A percentile compares a stretch with the other conserved stretches of the same genome.
These are phyloP conservation scores for Pinus tabuliformis DNA, from an alignment of 75 land plant species.

Conservation along the genomic window DNA sequence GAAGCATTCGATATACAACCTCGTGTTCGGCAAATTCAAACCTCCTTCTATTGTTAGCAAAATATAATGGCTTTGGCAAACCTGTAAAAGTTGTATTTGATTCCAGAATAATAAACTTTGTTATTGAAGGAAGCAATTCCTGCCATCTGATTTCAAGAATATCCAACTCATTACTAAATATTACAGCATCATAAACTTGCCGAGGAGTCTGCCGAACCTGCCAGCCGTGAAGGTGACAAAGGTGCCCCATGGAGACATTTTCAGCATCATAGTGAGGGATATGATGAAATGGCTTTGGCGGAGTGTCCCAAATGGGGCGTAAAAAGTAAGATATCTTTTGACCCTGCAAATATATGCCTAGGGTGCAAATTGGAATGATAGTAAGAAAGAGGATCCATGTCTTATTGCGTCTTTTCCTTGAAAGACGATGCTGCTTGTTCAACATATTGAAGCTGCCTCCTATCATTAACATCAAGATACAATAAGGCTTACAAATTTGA, in stretches of 20 bases:
- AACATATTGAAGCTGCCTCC: neutral
- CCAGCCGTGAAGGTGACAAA: slow-evolving; percentile 71
- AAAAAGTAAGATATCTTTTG: slow-evolving; percentile 49
- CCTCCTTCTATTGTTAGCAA: slow-evolving; percentile 33
- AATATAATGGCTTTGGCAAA: slow-evolving; percentile 44
- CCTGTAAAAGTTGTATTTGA: slow-evolving; percentile 72
- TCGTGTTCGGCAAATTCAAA: slow-evolving; percentile 57
- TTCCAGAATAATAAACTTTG: slow-evolving; percentile 57
- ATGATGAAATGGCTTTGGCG: slow-evolving; percentile 44
- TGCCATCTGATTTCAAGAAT: slow-evolving; percentile 57
- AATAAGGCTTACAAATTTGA: too few species aligned
- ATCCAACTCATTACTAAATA: slow-evolving; percentile 73
- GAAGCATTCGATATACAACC: slow-evolving; percentile 10
- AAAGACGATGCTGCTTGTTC: neutral
- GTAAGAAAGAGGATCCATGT: neutral
- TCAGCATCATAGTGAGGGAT: slow-evolving; percentile 61
- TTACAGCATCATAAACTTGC: slow-evolving; percentile 70
- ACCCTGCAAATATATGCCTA: slow-evolving; percentile 18
- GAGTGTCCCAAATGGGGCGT: slow-evolving; percentile 64
- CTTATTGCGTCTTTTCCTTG: neutral
- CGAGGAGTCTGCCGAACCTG: slow-evolving; percentile 42
- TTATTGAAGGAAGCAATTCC: slow-evolving; percentile 43
- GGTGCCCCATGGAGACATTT: slow-evolving; percentile 36
- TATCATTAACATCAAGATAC: neutral
- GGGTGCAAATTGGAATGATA: neutral